A percentile compares a stretch with the other conserved stretches of the same genome.
These are phyloP conservation scores for Macrocystidia cucumis DNA, from an alignment of 1,284 basidiomycete genomes.

Conservation along the genomic window DNA sequence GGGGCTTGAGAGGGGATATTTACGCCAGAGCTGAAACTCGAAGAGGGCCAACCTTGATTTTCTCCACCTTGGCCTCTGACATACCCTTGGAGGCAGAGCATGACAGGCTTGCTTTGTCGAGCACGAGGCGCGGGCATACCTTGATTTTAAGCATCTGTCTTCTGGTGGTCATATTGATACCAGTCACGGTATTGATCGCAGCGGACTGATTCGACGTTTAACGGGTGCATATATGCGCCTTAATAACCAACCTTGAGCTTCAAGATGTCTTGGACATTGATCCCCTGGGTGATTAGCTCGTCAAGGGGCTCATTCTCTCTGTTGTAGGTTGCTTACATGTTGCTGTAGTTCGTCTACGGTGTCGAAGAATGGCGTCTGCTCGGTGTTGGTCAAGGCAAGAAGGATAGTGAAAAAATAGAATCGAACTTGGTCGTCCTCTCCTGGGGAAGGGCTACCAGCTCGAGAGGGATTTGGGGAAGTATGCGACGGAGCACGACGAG, in stretches of 20 bases:
- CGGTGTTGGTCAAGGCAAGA: neutral
- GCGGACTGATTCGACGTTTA: conserved; percentile 36
- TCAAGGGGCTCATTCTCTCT: conserved; percentile 3
- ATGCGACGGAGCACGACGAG: conserved; percentile 37
- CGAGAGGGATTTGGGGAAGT: conserved; percentile 31
- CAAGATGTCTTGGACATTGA: conserved; percentile 89
- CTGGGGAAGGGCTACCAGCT: conserved; percentile 27
- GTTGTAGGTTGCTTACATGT: conserved; percentile 45
- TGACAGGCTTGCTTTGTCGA: neutral
- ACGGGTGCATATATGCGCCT: neutral
- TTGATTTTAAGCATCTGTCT: conserved; percentile 89
- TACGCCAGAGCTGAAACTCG: conserved; percentile 4
- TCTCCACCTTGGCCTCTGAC: conserved; percentile 92
- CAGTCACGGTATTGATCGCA: conserved; percentile 73
- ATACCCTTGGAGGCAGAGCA: conserved; percentile 48
- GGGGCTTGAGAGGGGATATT: conserved; percentile 1
- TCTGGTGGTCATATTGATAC: conserved; percentile 81
- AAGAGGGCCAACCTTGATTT: conserved; percentile 66
- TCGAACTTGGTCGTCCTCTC: conserved; percentile 33
- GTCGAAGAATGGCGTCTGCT: conserved; percentile 58
- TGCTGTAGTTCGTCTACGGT: conserved; percentile 85
- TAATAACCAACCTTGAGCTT: conserved; percentile 72
- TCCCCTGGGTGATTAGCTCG: conserved; percentile 50
- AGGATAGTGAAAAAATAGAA: neutral
- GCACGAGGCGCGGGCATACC: conserved; percentile 31